Conservation (phyloP, 2,329 filamentous ascomycete genomes). For the Xylariomycetidae sp. region DNA sequence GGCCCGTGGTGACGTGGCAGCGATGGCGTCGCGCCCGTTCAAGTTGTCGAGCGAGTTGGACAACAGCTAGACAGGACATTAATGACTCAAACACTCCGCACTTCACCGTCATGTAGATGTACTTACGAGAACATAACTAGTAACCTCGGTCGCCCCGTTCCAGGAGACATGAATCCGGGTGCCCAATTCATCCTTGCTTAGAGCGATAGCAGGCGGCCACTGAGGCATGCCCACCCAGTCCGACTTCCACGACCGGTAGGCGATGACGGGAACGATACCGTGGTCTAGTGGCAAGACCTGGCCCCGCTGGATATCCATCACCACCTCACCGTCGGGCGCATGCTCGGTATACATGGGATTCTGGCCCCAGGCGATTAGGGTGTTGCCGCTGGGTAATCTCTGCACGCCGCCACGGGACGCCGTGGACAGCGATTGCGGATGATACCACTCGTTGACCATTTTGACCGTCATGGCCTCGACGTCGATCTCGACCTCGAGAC, state of each 20-base stretch:
- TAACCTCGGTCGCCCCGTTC: slow-evolving; percentile 10
- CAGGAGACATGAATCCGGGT: slow-evolving; percentile 6
- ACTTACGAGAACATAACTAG: slow-evolving; percentile 6
- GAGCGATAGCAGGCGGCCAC: slow-evolving; percentile 8
- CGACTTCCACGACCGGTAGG: slow-evolving; percentile 8
- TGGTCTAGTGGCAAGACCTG: slow-evolving; percentile 9
- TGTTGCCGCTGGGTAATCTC: slow-evolving; percentile 4
- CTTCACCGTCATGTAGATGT: too few species aligned
- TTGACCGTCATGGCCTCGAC: slow-evolving; percentile 2
- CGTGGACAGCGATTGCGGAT: slow-evolving; percentile 5
- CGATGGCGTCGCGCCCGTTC: slow-evolving; percentile 4
- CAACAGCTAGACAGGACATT: slow-evolving; percentile 1
- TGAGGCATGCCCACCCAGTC: slow-evolving; percentile 8
- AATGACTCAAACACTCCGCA: neutral
- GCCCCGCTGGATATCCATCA: slow-evolving; percentile 11
- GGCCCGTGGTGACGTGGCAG: slow-evolving; percentile 1
- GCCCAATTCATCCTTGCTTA: neutral
- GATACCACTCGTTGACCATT: slow-evolving; percentile 9
- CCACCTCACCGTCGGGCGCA: slow-evolving; percentile 7
- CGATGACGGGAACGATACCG: slow-evolving; percentile 7
- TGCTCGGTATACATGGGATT: slow-evolving; percentile 12
- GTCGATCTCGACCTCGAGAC: slow-evolving; percentile 10
- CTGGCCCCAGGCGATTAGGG: slow-evolving; percentile 11
- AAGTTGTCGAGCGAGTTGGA: slow-evolving; percentile 4
- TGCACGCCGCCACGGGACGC: slow-evolving; percentile 8